These are phyloP conservation scores for Xylaria grammica DNA, from an alignment of 495 filamentous ascomycete genomes.

Conservation along the genomic window DNA sequence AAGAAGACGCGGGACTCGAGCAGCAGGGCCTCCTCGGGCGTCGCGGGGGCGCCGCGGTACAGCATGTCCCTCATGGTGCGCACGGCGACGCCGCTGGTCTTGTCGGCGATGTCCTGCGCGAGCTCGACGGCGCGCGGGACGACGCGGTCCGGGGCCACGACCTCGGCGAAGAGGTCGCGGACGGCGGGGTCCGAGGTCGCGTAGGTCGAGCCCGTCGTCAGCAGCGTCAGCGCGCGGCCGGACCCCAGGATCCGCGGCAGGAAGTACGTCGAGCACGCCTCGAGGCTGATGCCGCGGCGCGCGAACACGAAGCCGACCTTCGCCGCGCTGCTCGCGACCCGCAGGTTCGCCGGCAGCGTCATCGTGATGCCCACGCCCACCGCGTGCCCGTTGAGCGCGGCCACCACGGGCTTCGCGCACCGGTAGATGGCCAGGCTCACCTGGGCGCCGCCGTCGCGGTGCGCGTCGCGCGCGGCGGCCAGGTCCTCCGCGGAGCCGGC, in stretches of 20 bases:
- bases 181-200: slow-evolving; percentile 58
- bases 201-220: slow-evolving; percentile 61
- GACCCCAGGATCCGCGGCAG: slow-evolving; percentile 65
- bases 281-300: slow-evolving; percentile 65
- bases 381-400: slow-evolving; percentile 67
- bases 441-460: slow-evolving; percentile 56
- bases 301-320: slow-evolving; percentile 71
- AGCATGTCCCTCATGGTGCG: slow-evolving; percentile 65
- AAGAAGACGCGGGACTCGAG: slow-evolving; percentile 62
- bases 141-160: slow-evolving; percentile 55
- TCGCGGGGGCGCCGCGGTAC: slow-evolving; percentile 57
- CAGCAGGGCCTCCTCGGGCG: slow-evolving; percentile 62
- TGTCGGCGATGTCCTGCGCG: slow-evolving; percentile 62
- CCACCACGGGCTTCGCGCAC: slow-evolving; percentile 69
- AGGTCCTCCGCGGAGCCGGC: not conserved
- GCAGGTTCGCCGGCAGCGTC: slow-evolving; percentile 65
- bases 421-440: slow-evolving; percentile 64
- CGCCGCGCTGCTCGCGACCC: slow-evolving; percentile 58
- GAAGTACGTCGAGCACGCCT: slow-evolving; percentile 68
- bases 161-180: slow-evolving; percentile 63
- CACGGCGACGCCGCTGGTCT: slow-evolving; percentile 60
- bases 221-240: slow-evolving; percentile 62
- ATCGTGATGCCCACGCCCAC: slow-evolving; percentile 73
- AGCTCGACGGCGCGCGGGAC: slow-evolving; percentile 61
- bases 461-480: slow-evolving; percentile 21